Conservation (phyloP, 768 basidiomycete genomes). For the Termitomyces sp. region DNA sequence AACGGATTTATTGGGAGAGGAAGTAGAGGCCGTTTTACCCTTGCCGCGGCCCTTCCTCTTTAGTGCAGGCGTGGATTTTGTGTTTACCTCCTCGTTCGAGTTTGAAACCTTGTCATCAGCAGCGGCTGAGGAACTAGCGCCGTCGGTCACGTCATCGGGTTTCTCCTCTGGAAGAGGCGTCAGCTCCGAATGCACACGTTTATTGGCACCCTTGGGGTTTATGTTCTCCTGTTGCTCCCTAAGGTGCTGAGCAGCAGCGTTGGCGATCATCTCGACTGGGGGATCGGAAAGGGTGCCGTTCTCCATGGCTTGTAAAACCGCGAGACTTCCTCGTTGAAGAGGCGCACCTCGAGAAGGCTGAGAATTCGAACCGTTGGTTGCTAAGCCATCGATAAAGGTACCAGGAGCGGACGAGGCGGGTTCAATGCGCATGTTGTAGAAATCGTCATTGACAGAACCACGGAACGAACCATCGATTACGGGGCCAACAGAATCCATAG, state of each 20-base stretch:
- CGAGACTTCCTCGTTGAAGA: constrained; percentile 44
- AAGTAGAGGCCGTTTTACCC: constrained; percentile 4
- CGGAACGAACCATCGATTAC: constrained; percentile 10
- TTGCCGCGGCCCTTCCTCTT: constrained; percentile 13
- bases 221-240: constrained; percentile 14
- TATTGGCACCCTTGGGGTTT: constrained; percentile 25
- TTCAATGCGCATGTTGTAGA: constrained; percentile 29
- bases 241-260: constrained; percentile 25
- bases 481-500: constrained; percentile 17
- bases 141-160: constrained; percentile 8
- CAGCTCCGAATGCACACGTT: constrained; percentile 38
- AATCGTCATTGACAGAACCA: constrained; percentile 23
- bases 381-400: constrained; percentile 6
- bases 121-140: constrained; percentile 6
- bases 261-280: constrained; percentile 51
- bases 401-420: constrained; percentile 11
- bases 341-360: constrained; percentile 27
- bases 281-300: constrained; percentile 41
- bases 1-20: constrained; percentile 5
- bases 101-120: background rate
- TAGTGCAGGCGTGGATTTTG: background rate
- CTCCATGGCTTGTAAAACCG: constrained; percentile 43
- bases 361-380: constrained; percentile 10
- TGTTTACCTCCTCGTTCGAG: constrained; percentile 1
- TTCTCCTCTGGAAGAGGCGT: constrained; percentile 38